phyloP scores from a whole-genome alignment of 495 filamentous ascomycete genomes.

The Neurospora sp. region DNA sequence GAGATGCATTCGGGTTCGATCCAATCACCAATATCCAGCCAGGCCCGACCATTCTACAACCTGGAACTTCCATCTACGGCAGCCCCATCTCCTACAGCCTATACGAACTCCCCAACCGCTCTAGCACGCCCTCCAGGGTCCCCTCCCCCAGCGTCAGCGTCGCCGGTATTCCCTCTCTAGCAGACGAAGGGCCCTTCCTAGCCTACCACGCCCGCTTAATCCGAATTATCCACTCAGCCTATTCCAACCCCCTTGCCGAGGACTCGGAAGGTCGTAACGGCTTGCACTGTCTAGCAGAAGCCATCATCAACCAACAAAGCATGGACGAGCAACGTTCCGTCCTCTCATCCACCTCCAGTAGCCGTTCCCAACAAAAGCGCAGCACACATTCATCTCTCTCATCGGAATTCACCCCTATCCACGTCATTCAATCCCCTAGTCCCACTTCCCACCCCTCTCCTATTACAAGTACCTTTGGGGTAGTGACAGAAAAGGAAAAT shows the following conservation, averaged over 20 bases:
- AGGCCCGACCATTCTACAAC: constrained; percentile 8
- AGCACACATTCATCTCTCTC: constrained; percentile 6
- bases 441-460: not conserved
- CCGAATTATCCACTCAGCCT: constrained; percentile 22
- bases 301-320: constrained; percentile 20
- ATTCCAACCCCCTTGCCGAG: constrained; percentile 21
- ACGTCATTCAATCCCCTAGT: not conserved
- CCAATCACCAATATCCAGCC: constrained; percentile 2
- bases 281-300: constrained; percentile 41
- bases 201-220: constrained; percentile 26
- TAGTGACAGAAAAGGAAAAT: not conserved
- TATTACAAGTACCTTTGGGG: not conserved
- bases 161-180: not conserved
- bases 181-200: constrained; percentile 11
- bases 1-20: constrained; percentile 31
- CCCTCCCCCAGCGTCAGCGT: not conserved
- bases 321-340: constrained; percentile 14
- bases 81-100: not conserved
- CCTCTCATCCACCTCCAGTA: not conserved
- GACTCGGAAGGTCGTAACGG: constrained; percentile 38
- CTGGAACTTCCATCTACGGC: not conserved
- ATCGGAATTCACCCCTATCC: not conserved
- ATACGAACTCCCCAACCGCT: not conserved
- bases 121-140: not conserved
- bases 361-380: constrained; percentile 10